Evolutionary conservation across 139 green algal species (phyloP), one percentile per base, ranked within the genome.

Genomic region (Astrephomene gubernaculifera): DNA sequence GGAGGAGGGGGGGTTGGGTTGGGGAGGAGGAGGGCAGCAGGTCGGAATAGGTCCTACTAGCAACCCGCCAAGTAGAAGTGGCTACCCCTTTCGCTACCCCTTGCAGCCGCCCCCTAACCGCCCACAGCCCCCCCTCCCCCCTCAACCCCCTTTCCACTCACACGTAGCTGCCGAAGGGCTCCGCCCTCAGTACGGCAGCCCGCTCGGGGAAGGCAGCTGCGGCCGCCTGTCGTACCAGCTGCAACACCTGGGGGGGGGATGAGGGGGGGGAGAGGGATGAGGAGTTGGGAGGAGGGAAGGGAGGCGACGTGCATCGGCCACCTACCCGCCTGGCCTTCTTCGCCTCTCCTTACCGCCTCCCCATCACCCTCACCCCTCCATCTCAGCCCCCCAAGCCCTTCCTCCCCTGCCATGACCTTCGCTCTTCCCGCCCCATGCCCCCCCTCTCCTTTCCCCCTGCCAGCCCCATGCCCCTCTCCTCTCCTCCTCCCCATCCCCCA

Each of bases 151-250:
- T 38, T 76, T 27, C 7, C 35, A 2, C 35, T 27, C 27, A 45
- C 41, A 85, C 69, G 45, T 57, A 82, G 21, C 45, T 80, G 52
- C 54, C 79, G 68, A 87, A 89, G 17, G 72, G 74, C 57, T 67
- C 24, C 41, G 44, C 52, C 57, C 24, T 39, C 35, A 68, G 41
- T 29, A 21, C 6, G 24, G 27, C 41, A 0, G 60, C 27, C 17
- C 33, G 31, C 39, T 71, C 76, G 4, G 76, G 76, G 41, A 71
- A 83, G 7, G 76, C 76, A 29, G 60, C n/a, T 27, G 14, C 4
- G 21, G 60, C 41, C 9, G 76, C 76, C 39, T 61, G 24, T 12
- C 19, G 39, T 17, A 83, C 60, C 9, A 33, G 25, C 29, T 44
- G 76, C 27, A 73, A 41, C n/a, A 73, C 76, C 74, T 82, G 74